Conservation (phyloP, 1,284 basidiomycete species). For the Puccinia horiana region DNA sequence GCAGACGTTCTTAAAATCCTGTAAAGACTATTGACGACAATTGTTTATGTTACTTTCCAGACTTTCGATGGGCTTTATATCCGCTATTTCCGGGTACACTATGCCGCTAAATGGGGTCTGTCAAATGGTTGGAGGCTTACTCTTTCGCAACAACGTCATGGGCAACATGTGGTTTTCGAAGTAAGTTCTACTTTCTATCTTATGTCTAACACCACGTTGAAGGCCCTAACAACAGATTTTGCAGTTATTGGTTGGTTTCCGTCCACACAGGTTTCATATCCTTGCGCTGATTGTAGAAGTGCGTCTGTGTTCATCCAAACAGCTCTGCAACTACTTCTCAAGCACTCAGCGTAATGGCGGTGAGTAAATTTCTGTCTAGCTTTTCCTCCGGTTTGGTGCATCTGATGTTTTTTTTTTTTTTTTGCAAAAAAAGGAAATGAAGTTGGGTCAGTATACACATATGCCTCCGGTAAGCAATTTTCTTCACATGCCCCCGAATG, state of each 20-base stretch:
- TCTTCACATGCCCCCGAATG: neutral
- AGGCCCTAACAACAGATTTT: neutral
- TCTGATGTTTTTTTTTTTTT: neutral
- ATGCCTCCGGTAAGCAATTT: constrained; percentile 20
- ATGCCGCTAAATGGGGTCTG: constrained; percentile 22
- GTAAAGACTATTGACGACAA: neutral
- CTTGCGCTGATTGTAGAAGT: neutral
- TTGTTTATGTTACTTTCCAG: neutral
- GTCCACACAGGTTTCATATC: neutral
- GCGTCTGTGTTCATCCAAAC: neutral
- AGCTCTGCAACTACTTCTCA: constrained; percentile 26
- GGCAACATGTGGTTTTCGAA: constrained; percentile 33
- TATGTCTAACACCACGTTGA: neutral
- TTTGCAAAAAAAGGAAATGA: constrained; percentile 24
- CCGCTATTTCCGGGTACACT: constrained; percentile 2
- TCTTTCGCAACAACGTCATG: neutral
- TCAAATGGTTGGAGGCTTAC: constrained; percentile 27
- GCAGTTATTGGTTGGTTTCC: constrained; percentile 21
- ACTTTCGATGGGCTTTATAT: constrained; percentile 35
- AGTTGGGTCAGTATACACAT: constrained; percentile 43
- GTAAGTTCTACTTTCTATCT: neutral
- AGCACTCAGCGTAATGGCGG: constrained; percentile 8
- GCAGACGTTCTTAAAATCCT: neutral
- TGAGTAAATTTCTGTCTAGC: neutral
- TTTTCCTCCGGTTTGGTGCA: neutral